Evolutionary conservation across 257 asterid species (phyloP), one percentile per base, ranked within the genome.

Genomic region (Solanum clarkiae): DNA sequence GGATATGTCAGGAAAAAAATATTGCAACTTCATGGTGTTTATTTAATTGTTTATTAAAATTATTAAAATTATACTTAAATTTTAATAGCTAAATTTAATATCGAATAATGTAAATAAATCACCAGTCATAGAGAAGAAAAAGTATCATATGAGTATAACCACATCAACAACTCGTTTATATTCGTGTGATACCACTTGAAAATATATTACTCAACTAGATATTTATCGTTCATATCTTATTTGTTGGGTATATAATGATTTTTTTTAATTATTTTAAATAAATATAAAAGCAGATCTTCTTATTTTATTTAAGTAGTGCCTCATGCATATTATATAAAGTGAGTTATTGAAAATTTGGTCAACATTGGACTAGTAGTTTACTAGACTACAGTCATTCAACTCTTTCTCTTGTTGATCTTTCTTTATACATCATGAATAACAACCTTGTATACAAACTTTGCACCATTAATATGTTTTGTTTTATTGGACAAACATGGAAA

Each of bases 261-360:
- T 15, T 54, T 3, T 55, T 3, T 54, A 32, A 54, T 14, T 54
- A 4, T 15, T 54, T 1, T 54, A 14, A 54, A 7, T 4, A 8
- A 6, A 1, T 15, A 13, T 15, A 15, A 54, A 15, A 54, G 2
- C 12, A 10, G 10, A 55, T 17, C n/a, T 9, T 59, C 10, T n/a
- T n/a, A 4, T n/a, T 20, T 59, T n/a, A 2, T 1, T n/a, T n/a
- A 10, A 9, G 15, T 1, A 4, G 1, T n/a, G 42, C 7, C 0
- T 0, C 15, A 1, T 26, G 8, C 42, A 26, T 65, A 26, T 65
- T 65, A 65, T 13, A 13, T 26, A 13, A 69, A 36, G 5, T 16
- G 15, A 36, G 17, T 4, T 16, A 45, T 4, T 74, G 56, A 74
- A 47, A 49, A 2, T 7, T 13, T 24, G 10, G 15, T 42, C 8